Evolutionary conservation across 129 eudicot genomes (phyloP).

Genomic region (Ambrosia artemisiifolia): DNA sequence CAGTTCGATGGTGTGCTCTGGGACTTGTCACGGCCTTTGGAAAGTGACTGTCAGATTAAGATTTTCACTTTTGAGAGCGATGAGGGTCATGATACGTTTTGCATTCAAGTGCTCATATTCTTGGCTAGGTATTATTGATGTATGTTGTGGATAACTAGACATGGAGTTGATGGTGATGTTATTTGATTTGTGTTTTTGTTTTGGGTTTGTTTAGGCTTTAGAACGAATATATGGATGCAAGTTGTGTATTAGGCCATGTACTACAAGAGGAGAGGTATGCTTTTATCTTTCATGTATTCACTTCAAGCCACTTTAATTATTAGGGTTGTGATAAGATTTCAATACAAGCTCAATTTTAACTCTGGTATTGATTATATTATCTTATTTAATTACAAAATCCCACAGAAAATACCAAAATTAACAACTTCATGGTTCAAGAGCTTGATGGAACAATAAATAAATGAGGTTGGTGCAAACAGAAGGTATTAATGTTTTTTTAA

Average conservation of each 20-base stretch:
- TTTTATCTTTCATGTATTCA: too few species aligned
- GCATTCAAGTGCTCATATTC: slow-evolving; percentile 99
- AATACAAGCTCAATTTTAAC: too few species aligned
- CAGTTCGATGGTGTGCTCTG: slow-evolving; percentile 75
- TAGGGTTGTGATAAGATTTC: too few species aligned
- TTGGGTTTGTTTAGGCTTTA: slow-evolving; percentile 61
- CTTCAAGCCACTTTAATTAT: too few species aligned
- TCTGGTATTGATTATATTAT: too few species aligned
- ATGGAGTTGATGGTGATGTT: neutral
- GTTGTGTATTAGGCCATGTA: slow-evolving; percentile 92
- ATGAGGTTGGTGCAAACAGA: too few species aligned
- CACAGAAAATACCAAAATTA: too few species aligned
- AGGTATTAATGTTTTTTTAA: too few species aligned
- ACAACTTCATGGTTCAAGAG: too few species aligned
- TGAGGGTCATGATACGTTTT: slow-evolving; percentile 79
- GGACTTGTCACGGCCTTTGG: slow-evolving; percentile 91
- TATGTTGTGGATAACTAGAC: too few species aligned
- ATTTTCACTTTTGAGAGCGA: slow-evolving; percentile 63
- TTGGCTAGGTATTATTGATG: slow-evolving; percentile 64
- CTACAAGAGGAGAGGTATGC: slow-evolving; percentile 90
- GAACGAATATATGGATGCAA: slow-evolving; percentile 90
- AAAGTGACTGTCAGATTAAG: slow-evolving; percentile 66
- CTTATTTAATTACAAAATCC: too few species aligned
- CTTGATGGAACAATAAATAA: too few species aligned
- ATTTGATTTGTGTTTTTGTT: slow-evolving; percentile 4